Evolutionary conservation across 495 filamentous ascomycete genomes (phyloP).

Genomic region (Pseudomonodictys pantanalensis): DNA sequence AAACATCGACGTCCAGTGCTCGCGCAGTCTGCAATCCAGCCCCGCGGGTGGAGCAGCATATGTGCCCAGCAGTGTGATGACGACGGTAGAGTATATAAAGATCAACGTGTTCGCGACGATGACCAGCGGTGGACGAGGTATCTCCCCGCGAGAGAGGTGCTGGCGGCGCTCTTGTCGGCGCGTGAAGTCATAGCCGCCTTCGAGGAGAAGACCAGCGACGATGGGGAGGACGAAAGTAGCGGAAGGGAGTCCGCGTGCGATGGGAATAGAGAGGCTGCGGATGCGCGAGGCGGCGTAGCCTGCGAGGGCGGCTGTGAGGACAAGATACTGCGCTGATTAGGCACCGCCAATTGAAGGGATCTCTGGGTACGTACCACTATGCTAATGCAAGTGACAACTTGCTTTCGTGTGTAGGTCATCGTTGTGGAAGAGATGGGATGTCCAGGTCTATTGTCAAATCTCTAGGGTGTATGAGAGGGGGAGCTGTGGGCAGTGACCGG

Average conservation of each 20-base stretch:
- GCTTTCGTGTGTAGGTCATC: constrained; percentile 24
- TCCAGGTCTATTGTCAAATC: too few relatives aligned
- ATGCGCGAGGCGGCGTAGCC: constrained; percentile 50
- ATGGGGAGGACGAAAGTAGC: constrained; percentile 54
- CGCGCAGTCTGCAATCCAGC: constrained; percentile 52
- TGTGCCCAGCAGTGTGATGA: constrained; percentile 57
- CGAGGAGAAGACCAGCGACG: constrained; percentile 49
- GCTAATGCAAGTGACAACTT: constrained; percentile 19
- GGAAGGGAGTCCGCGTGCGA: constrained; percentile 48
- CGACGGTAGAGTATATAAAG: constrained; percentile 43
- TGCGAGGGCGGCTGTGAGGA: constrained; percentile 34
- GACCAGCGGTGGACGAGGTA: constrained; percentile 41
- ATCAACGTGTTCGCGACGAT: constrained; percentile 49
- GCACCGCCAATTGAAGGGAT: neutral
- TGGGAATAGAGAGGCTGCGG: constrained; percentile 50
- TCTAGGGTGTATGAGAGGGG: too few relatives aligned
- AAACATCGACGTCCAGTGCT: constrained; percentile 55
- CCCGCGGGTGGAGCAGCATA: constrained; percentile 49
- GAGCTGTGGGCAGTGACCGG: too few relatives aligned
- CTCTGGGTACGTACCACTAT: constrained; percentile 12
- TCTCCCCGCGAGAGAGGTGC: constrained; percentile 33
- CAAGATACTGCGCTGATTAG: constrained; percentile 36
- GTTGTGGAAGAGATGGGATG: too few relatives aligned
- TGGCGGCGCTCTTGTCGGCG: constrained; percentile 37
- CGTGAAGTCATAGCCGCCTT: constrained; percentile 46